phyloP scores from a whole-genome alignment of 2,329 filamentous ascomycete species.

The Aspergillus sp. region DNA sequence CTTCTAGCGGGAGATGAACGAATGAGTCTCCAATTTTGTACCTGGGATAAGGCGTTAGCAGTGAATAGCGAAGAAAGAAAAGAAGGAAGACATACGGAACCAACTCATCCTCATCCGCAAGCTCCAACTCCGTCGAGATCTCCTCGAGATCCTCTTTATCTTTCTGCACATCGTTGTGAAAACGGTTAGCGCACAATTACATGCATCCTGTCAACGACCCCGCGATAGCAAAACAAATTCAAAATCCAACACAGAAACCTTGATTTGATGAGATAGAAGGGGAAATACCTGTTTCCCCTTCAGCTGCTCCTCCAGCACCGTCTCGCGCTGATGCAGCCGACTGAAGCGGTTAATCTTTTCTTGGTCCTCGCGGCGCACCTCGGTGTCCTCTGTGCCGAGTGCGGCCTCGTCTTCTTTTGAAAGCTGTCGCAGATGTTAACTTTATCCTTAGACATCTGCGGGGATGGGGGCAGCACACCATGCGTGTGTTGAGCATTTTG shows the following conservation, averaged over 20 bases:
- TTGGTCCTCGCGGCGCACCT: constrained; percentile 95
- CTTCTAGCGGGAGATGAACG: constrained; percentile 79
- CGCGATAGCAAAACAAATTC: no score
- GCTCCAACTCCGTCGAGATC: constrained; percentile 84
- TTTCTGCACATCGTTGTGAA: constrained; percentile 63
- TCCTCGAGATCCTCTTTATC: constrained; percentile 98
- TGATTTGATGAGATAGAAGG: neutral
- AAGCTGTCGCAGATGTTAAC: constrained; percentile 61
- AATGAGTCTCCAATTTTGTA: constrained; percentile 98
- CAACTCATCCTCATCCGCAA: constrained; percentile 92
- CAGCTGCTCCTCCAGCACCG: constrained; percentile 77
- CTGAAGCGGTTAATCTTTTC: constrained; percentile 99
- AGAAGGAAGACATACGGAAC: constrained; percentile 70
- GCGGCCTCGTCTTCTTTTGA: constrained; percentile 88
- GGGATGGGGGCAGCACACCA: neutral
- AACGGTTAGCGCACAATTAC: neutral
- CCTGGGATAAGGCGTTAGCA: constrained; percentile 52
- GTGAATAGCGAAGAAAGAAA: neutral
- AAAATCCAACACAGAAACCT: no score
- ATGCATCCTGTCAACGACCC: neutral
- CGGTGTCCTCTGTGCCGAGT: constrained; percentile 76
- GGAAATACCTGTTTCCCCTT: constrained; percentile 68
- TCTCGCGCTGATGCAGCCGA: constrained; percentile 85
- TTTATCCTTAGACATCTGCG: neutral
- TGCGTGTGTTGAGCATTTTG: constrained; percentile 8